Evolutionary conservation across 148 eudicot genomes (phyloP).

Genomic region (Rhododendron henanense): DNA sequence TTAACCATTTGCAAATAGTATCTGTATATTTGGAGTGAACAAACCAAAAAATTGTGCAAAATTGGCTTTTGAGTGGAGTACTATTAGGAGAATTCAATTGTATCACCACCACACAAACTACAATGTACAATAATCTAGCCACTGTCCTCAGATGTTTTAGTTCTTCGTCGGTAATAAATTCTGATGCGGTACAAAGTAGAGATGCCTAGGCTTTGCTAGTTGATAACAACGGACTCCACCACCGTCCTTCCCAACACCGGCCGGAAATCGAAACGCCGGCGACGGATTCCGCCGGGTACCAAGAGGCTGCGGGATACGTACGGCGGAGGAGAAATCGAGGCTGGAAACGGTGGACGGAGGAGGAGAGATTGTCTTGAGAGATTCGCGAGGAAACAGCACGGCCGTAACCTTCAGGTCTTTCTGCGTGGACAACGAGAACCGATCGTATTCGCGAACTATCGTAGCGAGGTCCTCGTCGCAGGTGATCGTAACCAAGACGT

Average conservation of each 20-base stretch:
- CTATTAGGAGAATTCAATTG: background rate
- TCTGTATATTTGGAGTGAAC: background rate
- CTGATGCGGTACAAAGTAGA: background rate
- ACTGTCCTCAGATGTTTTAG: background rate
- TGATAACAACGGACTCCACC: background rate
- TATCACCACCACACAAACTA: background rate
- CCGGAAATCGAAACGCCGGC: too few relatives aligned
- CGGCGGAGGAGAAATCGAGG: background rate
- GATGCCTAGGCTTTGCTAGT: background rate
- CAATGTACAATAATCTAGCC: background rate
- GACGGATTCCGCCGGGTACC: too few relatives aligned
- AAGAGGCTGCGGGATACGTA: background rate
- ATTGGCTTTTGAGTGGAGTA: background rate
- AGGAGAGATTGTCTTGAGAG: background rate
- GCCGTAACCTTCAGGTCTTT: constrained; percentile 29
- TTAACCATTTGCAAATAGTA: background rate
- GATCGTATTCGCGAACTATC: constrained; percentile 61
- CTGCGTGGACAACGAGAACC: background rate
- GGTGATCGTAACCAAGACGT: constrained; percentile 54
- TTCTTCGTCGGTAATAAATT: background rate
- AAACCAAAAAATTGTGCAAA: background rate
- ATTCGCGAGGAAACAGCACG: background rate
- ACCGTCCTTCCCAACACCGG: background rate
- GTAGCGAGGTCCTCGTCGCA: constrained; percentile 64
- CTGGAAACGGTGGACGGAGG: constrained; percentile 17